Evolutionary conservation across 1,284 basidiomycete species (phyloP).

Genomic region (Papiliotrema terrestris): DNA sequence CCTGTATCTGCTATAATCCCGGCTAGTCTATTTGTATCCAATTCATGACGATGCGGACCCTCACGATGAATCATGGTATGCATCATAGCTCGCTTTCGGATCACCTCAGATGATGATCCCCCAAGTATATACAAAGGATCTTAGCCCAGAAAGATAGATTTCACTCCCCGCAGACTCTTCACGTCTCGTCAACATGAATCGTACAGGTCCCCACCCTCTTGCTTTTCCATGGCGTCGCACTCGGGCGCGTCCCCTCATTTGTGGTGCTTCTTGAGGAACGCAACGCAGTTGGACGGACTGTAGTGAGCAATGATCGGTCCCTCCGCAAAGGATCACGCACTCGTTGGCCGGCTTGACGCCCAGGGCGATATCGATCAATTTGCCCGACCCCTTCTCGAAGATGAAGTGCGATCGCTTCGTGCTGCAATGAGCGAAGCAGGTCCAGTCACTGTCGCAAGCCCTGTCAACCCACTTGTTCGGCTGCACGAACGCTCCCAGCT

Average conservation of each 20-base stretch:
- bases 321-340: conserved; percentile 25
- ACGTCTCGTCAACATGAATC: too few species aligned
- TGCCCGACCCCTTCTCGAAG: conserved; percentile 76
- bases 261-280: conserved; percentile 34
- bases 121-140: too few species aligned
- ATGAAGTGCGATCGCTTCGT: conserved; percentile 87
- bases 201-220: too few species aligned
- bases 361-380: conserved; percentile 72
- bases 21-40: too few species aligned
- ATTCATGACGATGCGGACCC: too few species aligned
- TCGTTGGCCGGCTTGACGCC: conserved; percentile 76
- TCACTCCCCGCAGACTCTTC: not conserved
- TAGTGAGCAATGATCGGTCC: not conserved
- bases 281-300: conserved; percentile 27
- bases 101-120: too few species aligned
- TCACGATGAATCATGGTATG: too few species aligned
- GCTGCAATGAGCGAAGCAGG: conserved; percentile 36
- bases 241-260: conserved; percentile 3
- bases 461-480: conserved; percentile 57
- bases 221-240: not conserved
- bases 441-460: not conserved
- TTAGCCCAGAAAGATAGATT: too few species aligned
- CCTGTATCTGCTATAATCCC: too few species aligned
- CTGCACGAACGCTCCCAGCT: conserved; percentile 70
- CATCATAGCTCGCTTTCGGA: too few species aligned